Percentiles rank a stretch among this genome's conserved stretches.
phyloP scores from a whole-genome alignment of 768 basidiomycete genomes.

The Lanmaoa rubissima region DNA sequence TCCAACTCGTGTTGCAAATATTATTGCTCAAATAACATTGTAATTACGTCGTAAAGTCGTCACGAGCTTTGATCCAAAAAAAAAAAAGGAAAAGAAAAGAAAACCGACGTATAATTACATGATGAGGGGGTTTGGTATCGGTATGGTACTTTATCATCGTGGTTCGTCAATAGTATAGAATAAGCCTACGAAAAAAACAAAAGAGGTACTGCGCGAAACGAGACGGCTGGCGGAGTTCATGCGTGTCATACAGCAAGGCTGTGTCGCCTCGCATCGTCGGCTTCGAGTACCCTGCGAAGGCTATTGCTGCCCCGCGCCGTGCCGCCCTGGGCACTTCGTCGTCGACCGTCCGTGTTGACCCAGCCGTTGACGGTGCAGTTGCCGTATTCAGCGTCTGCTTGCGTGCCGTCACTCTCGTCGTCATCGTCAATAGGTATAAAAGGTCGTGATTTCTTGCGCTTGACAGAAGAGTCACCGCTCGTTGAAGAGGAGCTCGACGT shows the following conservation, averaged over 20 bases:
- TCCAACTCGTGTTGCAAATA: slow-evolving; percentile 5
- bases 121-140: slow-evolving; percentile 18
- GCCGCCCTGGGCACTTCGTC: slow-evolving; percentile 37
- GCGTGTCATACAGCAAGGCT: slow-evolving; percentile 60
- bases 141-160: slow-evolving; percentile 20
- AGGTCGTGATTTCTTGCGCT: slow-evolving; percentile 54
- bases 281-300: slow-evolving; percentile 37
- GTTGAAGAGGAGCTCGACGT: slow-evolving; percentile 34
- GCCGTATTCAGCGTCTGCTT: slow-evolving; percentile 67
- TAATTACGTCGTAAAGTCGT: slow-evolving; percentile 31
- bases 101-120: slow-evolving; percentile 29
- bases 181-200: slow-evolving; percentile 28
- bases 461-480: slow-evolving; percentile 30
- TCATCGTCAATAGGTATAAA: slow-evolving; percentile 46
- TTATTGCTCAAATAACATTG: slow-evolving; percentile 20
- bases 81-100: neutral
- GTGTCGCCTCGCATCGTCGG: slow-evolving; percentile 59
- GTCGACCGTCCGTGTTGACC: slow-evolving; percentile 57
- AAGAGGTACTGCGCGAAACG: slow-evolving; percentile 12
- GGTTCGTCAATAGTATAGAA: slow-evolving; percentile 35
- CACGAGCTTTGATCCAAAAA: slow-evolving; percentile 8
- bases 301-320: slow-evolving; percentile 21
- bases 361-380: slow-evolving; percentile 41
- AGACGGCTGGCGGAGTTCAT: slow-evolving; percentile 17
- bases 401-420: slow-evolving; percentile 64